phyloP scores from a whole-genome alignment of 257 asterid species.

The Rhazya stricta region DNA sequence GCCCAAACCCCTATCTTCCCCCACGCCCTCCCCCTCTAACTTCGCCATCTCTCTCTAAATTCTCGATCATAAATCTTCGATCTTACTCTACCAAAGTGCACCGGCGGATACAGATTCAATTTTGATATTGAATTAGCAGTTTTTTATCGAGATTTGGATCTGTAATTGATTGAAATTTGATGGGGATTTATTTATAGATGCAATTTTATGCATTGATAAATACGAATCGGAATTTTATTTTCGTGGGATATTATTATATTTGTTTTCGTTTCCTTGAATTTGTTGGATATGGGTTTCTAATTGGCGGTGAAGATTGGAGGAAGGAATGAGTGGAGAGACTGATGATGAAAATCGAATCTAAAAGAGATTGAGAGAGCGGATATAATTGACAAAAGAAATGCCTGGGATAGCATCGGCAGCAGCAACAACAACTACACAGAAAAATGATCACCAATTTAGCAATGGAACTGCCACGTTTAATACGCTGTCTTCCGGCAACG shows the following conservation, averaged over 20 bases:
- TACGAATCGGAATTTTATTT: constrained; percentile 3
- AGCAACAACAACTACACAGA: constrained; percentile 21
- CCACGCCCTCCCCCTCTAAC: neutral
- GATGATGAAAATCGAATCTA: constrained; percentile 41
- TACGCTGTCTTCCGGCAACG: constrained; percentile 46
- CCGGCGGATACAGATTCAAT: constrained; percentile 33
- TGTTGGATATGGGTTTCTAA: constrained; percentile 23
- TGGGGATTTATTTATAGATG: constrained; percentile 1
- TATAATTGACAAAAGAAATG: constrained; percentile 43
- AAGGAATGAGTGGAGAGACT: constrained; percentile 13
- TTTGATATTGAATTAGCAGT: constrained; percentile 22
- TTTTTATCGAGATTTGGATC: constrained; percentile 18
- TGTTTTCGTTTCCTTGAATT: neutral
- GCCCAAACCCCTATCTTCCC: constrained; percentile 29
- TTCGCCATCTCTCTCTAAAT: constrained; percentile 25
- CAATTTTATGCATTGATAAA: neutral
- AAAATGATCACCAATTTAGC: constrained; percentile 33
- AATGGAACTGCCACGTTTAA: constrained; percentile 38
- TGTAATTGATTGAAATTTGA: constrained; percentile 4
- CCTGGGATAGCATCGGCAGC: constrained; percentile 54
- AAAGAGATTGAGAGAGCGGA: constrained; percentile 24
- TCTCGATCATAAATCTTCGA: constrained; percentile 41
- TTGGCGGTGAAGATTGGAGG: constrained; percentile 30
- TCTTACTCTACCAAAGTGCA: constrained; percentile 32
- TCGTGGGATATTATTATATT: constrained; percentile 2